A percentile compares a stretch with the other conserved stretches of the same genome.
Evolutionary conservation across 495 filamentous ascomycete genomes (phyloP).

Genomic region (Hyaloscypha variabilis): DNA sequence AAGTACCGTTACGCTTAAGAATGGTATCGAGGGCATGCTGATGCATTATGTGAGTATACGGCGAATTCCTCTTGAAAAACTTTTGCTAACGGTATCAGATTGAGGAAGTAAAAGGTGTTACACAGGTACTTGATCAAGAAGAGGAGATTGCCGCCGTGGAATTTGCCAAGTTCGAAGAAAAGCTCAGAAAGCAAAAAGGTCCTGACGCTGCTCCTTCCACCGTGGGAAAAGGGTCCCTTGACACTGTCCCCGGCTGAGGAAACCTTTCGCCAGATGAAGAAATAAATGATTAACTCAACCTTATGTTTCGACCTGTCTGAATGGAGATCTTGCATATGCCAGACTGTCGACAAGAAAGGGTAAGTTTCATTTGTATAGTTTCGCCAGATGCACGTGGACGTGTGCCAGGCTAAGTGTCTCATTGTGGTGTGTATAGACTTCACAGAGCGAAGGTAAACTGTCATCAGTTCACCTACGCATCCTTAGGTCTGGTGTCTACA

Average conservation of each 20-base stretch:
- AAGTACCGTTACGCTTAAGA: slow-evolving; percentile 92
- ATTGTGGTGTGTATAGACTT: neutral
- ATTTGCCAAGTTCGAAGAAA: slow-evolving; percentile 96
- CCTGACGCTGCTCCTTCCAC: slow-evolving; percentile 52
- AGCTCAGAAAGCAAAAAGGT: slow-evolving; percentile 77
- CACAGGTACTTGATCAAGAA: slow-evolving; percentile 88
- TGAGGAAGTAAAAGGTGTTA: slow-evolving; percentile 91
- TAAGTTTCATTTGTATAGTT: too few species aligned
- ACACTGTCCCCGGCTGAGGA: slow-evolving; percentile 55
- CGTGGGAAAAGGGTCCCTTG: slow-evolving; percentile 66
- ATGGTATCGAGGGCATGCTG: slow-evolving; percentile 96
- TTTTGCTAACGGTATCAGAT: slow-evolving; percentile 57
- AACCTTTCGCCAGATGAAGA: neutral
- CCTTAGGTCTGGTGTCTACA: neutral
- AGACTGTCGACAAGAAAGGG: too few species aligned
- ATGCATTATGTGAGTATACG: slow-evolving; percentile 64
- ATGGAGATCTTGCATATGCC: too few species aligned
- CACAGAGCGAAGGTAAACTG: neutral
- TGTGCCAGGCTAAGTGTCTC: neutral
- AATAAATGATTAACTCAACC: neutral
- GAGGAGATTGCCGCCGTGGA: slow-evolving; percentile 89
- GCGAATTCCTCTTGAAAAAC: neutral
- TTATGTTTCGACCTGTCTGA: too few species aligned
- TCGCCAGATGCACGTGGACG: too few species aligned
- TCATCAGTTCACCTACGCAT: neutral